Base-by-base conservation (phyloP, 2,329 filamentous ascomycete species). In the Aspergillus pseudoglaucus region DNA sequence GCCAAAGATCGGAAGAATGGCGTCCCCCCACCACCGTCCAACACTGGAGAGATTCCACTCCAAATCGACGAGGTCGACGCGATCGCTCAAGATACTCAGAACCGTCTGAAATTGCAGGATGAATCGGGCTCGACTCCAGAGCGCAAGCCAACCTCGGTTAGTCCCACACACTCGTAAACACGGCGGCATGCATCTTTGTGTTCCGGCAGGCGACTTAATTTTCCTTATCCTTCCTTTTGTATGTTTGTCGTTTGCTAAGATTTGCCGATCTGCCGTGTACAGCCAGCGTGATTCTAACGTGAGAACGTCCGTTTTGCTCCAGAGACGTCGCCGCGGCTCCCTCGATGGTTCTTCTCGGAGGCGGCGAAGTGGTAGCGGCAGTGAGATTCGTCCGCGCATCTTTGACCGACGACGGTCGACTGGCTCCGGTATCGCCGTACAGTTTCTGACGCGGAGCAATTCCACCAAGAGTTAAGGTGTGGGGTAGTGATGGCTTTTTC, bases 41-140 rank as follows among this genome's bases (percentile, higher is more conserved):
- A 68, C 63, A 45, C 68, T 56, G 44, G 67, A 67, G 46, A 69
- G 75, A 58, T 75, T 73, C 47, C 76, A 72, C 58, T 64, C 45
- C 60, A 62, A 30, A 55, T 64, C 35, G 87, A 94, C 56, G 90
- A 95, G 60, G 78, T 85, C 33, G 90, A 96, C 67, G 81, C 84
- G 3, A 78, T 84, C 45, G 84, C 86, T 44, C 87, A 91, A 59
- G 88, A 93, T 60, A 91, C 85, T 65, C 85, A 89, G 69, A 88
- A 90, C 72, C 81, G 89, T 58, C 78, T 97, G 59, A 90, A 93
- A 67, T 76, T 97, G 62, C 87, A 95, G 66, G 91, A 97, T 68
- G 87, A 83, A 48, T 66, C 73, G 32, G 57, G 63, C 44, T 52
- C 64, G 27, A 52, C 59, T 42, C 71, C 79, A 59, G 84, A 88